phyloP scores from a whole-genome alignment of 768 basidiomycete genomes.

The Hypsizygus marmoreus region DNA sequence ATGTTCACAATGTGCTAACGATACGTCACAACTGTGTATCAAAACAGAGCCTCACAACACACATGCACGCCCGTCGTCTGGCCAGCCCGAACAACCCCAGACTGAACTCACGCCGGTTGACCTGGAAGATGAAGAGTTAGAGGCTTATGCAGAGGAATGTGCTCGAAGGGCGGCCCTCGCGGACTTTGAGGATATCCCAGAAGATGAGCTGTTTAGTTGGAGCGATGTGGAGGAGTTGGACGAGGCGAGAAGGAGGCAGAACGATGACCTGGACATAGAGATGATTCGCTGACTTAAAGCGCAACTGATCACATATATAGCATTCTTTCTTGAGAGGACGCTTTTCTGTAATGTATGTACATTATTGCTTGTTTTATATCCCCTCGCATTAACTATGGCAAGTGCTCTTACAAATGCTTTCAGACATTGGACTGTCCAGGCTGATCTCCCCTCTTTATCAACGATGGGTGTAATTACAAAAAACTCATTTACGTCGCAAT shows the following conservation, averaged over 20 bases:
- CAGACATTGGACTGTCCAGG: too few relatives aligned
- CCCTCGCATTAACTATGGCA: too few relatives aligned
- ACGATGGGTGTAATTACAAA: too few relatives aligned
- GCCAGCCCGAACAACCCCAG: slow-evolving; percentile 2
- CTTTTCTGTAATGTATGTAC: slow-evolving; percentile 8
- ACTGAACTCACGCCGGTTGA: slow-evolving; percentile 43
- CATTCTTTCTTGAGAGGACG: not conserved
- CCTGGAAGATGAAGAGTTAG: slow-evolving; percentile 56
- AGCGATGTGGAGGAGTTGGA: slow-evolving; percentile 32
- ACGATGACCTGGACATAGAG: slow-evolving; percentile 23
- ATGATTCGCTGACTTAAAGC: slow-evolving; percentile 25
- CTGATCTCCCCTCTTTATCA: too few relatives aligned
- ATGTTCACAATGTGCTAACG: not conserved
- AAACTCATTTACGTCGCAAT: too few relatives aligned
- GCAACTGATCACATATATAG: not conserved
- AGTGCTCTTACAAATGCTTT: too few relatives aligned
- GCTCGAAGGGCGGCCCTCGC: slow-evolving; percentile 38
- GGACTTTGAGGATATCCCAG: slow-evolving; percentile 50
- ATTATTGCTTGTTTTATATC: too few relatives aligned
- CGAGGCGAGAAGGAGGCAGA: not conserved
- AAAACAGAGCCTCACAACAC: slow-evolving; percentile 5
- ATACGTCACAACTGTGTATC: too few relatives aligned
- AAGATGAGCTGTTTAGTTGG: slow-evolving; percentile 41
- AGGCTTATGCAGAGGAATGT: slow-evolving; percentile 60
- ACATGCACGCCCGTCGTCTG: slow-evolving; percentile 3